Evolutionary conservation across 768 basidiomycete species (phyloP).

Genomic region (Suillus tomentosus): DNA sequence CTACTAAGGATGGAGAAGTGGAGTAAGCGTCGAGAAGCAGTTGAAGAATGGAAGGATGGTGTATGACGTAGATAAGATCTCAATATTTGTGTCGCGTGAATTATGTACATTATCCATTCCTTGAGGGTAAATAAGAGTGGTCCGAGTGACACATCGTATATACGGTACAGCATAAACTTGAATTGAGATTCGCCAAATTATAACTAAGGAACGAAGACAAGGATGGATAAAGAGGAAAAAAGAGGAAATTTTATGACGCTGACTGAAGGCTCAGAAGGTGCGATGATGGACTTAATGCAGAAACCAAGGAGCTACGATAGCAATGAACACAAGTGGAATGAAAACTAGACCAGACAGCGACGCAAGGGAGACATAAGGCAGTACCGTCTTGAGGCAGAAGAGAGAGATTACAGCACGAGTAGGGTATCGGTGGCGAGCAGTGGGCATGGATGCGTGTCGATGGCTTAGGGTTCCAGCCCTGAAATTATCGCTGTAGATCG

Average conservation of each 20-base stretch:
- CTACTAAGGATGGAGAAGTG: background rate
- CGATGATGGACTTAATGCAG: conserved; percentile 7
- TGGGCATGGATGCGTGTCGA: conserved; percentile 14
- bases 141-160: conserved; percentile 21
- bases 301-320: conserved; percentile 15
- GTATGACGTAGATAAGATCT: background rate
- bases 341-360: conserved; percentile 10
- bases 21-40: background rate
- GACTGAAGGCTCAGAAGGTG: background rate
- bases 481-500: conserved; percentile 38
- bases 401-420: conserved; percentile 26
- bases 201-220: conserved; percentile 8
- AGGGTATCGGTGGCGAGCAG: conserved; percentile 30
- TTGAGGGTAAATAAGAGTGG: conserved; percentile 22
- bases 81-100: conserved; percentile 4
- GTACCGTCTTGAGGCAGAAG: background rate
- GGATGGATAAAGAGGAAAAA: conserved; percentile 1
- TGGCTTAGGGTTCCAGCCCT: conserved; percentile 27
- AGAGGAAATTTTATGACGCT: background rate
- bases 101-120: conserved; percentile 34
- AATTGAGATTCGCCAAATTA: conserved; percentile 27
- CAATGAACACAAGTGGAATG: conserved; percentile 9
- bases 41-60: background rate
- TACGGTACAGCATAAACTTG: conserved; percentile 31
- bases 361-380: background rate